Evolutionary conservation across 805 yeast species (phyloP), one percentile per base, ranked within the genome.

Genomic region (Millerozyma acaciae): DNA sequence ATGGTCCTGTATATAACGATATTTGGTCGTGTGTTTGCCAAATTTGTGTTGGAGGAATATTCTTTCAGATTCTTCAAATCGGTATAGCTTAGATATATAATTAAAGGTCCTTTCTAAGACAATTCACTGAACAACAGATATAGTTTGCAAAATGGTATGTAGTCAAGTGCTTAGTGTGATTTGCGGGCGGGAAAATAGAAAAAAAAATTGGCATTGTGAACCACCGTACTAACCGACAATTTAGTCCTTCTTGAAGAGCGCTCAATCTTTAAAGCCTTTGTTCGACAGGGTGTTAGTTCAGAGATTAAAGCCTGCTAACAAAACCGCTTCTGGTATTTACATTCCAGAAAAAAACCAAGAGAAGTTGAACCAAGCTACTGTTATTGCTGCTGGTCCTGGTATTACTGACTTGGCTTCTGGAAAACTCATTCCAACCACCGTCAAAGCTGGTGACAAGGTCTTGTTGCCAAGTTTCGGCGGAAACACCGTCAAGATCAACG

Each of bases 391-490:
- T 44, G 98, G 98, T 42, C 97, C 97, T 35, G 98, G 98, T 48
- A 73, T 76, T 57, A 67, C 80, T 39, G 83, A 84, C 66, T 67
- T 75, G 38, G 75, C 79, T 37, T 55, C 66, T 28, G 97, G 97
- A 45, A 70, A 80, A 53, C 60, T 78, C 44, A 71, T 86, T 36
- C 71, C 78, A 34, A 80, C 89, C 40, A 71, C 80, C 47, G 96
- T 93, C 38, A 69, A 77, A 56, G 78, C 84, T 29, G 98, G 98
- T 51, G 98, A 93, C 70, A 79, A 81, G 52, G 97, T 93, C 30
- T 71, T 93, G 70, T 86, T 93, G 56, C 97, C 97, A 45, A 78
- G 83, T 39, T 90, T 84, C 49, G 98, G 98, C 41, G 98, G 98
- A 37, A 78, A 88, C 46, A 67, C 86, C 43, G 76, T 93, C 63